Evolutionary conservation across 2,329 filamentous ascomycete genomes (phyloP), one percentile per base, ranked within the genome.

Genomic region (Aspergillus ibericus): DNA sequence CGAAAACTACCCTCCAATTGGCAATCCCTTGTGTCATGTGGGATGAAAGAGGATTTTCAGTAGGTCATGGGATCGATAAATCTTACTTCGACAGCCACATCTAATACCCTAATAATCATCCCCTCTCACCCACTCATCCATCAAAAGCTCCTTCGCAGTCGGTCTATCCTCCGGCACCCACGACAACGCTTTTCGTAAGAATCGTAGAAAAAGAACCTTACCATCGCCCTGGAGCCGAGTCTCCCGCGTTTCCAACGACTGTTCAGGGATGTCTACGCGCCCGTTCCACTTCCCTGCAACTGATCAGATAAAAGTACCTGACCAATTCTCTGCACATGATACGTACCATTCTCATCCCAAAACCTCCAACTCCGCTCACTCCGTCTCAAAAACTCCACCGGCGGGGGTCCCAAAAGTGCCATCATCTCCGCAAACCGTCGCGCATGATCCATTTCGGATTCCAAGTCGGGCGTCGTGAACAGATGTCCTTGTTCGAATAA

Each of bases 381-480:
- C 13, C 55, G 59, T 1, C 55, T 27, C 51, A 77, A 63, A 1
- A 79, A 67, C 0, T 62, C 60, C 5, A 64, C 58, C 1, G 78
- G 77, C 4, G 78, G 77, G 8, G 66, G 67, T 0, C 78, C 78
- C 9, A 81, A 68, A 1, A 80, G 58, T 4, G 66, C 70, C 13
- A 78, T 70, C 3, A 81, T 78, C 59, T 81, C 76, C 0, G 78
- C 77, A 29, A 81, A 72, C 59, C 77, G 77, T 0, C 72, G 68
- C n/a, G 71, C 75, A 1, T 70, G 62, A 49, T 78, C 78, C 0
- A 29, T 63, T 2, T 74, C 49, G 27, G 53, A 29, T 48, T 75
- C 69, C 1, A 70, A 66, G 44, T 77, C 74, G 2, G 65, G 16
- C 25, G 70, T 66, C 15, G 65, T 63, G 60, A 81, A 82, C 32